Percentiles rank a stretch among this genome's conserved stretches.
Conservation (phyloP, 805 yeast species). For the Wickerhamiella spandovensis region DNA sequence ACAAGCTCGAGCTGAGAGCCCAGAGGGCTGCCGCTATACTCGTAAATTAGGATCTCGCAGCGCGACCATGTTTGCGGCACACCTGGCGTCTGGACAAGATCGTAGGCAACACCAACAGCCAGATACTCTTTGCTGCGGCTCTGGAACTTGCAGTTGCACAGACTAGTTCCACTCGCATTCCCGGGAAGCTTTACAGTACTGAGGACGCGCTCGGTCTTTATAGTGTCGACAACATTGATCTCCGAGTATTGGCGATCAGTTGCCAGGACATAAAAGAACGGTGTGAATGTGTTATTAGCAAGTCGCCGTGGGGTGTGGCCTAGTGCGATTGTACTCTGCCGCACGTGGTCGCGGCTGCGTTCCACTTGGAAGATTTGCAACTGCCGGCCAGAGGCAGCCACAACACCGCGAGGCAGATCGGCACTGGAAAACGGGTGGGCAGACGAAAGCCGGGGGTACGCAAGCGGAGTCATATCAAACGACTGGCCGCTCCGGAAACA, state of each 20-base stretch:
- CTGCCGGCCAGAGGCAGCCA: neutral
- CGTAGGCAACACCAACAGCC: constrained; percentile 4
- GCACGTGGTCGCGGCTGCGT: constrained; percentile 9
- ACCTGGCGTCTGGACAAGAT: neutral
- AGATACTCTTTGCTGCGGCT: constrained; percentile 11
- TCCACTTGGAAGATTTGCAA: neutral
- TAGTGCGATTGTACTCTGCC: constrained; percentile 6
- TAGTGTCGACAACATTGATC: neutral
- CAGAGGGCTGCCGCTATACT: constrained; percentile 7
- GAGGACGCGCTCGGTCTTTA: neutral
- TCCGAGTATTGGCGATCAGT: constrained; percentile 28
- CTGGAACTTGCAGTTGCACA: constrained; percentile 26
- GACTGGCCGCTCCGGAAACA: neutral
- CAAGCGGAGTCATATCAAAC: constrained; percentile 22
- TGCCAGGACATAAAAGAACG: constrained; percentile 32
- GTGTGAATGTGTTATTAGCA: constrained; percentile 6
- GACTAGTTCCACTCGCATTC: constrained; percentile 29
- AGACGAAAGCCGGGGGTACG: constrained; percentile 25
- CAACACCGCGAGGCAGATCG: neutral
- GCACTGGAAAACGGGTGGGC: constrained; percentile 1
- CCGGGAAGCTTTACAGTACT: constrained; percentile 26
- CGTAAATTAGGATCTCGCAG: neutral
- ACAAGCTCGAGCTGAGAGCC: constrained; percentile 29
- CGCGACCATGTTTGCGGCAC: neutral
- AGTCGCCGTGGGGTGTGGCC: constrained; percentile 14